A percentile compares a stretch with the other conserved stretches of the same genome.
phyloP scores from a whole-genome alignment of 2,329 filamentous ascomycete species.

The Myriosclerotinia duriaeana region DNA sequence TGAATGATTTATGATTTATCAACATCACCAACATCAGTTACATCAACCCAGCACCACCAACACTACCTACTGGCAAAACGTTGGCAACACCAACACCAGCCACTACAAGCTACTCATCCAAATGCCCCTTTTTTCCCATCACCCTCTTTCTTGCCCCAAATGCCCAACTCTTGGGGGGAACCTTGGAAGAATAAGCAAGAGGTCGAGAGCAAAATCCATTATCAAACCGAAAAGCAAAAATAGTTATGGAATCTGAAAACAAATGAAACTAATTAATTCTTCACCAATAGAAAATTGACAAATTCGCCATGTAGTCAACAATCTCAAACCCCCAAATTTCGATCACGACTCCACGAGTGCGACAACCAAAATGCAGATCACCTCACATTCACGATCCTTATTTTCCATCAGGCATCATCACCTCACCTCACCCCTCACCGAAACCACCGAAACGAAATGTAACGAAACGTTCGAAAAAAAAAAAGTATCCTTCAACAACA shows the following conservation, averaged over 20 bases:
- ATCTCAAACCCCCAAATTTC: conserved; percentile 12
- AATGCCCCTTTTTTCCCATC: conserved; percentile 6
- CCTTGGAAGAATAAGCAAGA: not conserved
- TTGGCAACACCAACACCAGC: not conserved
- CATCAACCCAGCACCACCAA: too few species aligned
- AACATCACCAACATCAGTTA: too few species aligned
- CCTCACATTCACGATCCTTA: not conserved
- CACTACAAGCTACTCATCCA: not conserved
- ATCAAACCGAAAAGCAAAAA: conserved; percentile 1
- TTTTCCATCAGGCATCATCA: conserved; percentile 11
- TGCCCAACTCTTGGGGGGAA: not conserved
- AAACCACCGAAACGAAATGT: conserved; percentile 6
- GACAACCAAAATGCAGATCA: conserved; percentile 17
- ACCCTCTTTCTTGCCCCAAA: conserved; percentile 1
- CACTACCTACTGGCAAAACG: too few species aligned
- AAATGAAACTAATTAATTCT: conserved; percentile 15
- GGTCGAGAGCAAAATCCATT: not conserved
- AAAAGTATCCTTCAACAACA: not conserved
- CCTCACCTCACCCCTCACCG: conserved; percentile 1
- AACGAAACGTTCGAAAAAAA: not conserved
- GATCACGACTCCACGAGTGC: conserved; percentile 16
- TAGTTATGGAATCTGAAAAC: conserved; percentile 3
- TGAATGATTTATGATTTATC: too few species aligned
- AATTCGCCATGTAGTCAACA: conserved; percentile 19
- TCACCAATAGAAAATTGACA: not conserved